Percentiles rank a stretch among this genome's conserved stretches.
Conservation (phyloP, 23 red algal genomes). For the Gracilaria vermiculophylla region DNA sequence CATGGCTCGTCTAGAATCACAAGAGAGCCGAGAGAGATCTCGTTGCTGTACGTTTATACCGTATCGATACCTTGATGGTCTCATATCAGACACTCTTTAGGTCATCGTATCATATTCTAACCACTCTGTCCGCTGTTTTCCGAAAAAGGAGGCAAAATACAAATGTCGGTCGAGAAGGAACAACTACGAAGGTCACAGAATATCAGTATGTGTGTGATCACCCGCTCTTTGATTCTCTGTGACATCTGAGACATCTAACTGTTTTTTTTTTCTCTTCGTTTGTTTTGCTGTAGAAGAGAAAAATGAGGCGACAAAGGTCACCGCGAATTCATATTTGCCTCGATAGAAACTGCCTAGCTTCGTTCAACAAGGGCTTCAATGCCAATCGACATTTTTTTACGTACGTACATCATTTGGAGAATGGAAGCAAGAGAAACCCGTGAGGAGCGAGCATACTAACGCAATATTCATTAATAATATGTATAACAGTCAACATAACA, state of each 20-base stretch:
- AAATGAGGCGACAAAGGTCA: neutral
- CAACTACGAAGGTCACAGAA: neutral
- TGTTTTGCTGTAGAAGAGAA: neutral
- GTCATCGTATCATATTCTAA: no score
- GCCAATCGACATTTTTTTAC: conserved; percentile 4
- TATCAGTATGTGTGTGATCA: neutral
- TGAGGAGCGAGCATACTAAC: neutral
- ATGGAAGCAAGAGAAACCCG: neutral
- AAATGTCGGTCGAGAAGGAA: neutral
- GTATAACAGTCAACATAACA: neutral
- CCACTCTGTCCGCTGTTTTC: no score
- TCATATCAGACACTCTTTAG: no score
- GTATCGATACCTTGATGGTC: no score
- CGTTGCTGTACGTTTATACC: neutral
- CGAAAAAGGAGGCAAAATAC: neutral
- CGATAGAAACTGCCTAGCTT: neutral
- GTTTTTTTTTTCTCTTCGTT: neutral
- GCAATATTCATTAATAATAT: neutral
- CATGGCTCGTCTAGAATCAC: neutral
- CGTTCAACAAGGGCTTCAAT: conserved; percentile 24
- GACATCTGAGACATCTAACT: neutral
- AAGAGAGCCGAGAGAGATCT: neutral
- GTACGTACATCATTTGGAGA: neutral
- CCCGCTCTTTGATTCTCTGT: neutral
- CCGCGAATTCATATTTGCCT: conserved; percentile 7